Conservation (phyloP, 2,329 filamentous ascomycete genomes). For the Cadophora gregata region DNA sequence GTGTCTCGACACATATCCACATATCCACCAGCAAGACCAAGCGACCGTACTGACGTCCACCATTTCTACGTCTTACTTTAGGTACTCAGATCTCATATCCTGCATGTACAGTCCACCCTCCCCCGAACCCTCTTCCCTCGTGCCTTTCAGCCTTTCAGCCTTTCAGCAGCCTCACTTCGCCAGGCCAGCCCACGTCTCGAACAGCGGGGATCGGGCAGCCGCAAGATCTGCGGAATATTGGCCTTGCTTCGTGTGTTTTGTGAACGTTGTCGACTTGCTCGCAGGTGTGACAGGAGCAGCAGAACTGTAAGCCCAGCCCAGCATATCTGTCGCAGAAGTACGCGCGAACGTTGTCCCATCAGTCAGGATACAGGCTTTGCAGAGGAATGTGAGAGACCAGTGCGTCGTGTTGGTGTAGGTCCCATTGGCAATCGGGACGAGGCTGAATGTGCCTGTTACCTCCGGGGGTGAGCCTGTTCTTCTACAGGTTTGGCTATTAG, state of each 20-base stretch:
- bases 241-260: slow-evolving; percentile 26
- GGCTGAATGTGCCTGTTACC: slow-evolving; percentile 47
- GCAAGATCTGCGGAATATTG: slow-evolving; percentile 24
- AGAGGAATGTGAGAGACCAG: slow-evolving; percentile 60
- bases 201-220: slow-evolving; percentile 22
- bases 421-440: slow-evolving; percentile 55
- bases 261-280: slow-evolving; percentile 22
- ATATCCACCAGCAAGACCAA: background rate
- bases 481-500: slow-evolving; percentile 47
- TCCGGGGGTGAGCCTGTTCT: slow-evolving; percentile 40
- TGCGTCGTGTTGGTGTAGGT: slow-evolving; percentile 59
- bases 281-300: slow-evolving; percentile 24
- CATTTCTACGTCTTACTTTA: background rate
- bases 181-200: slow-evolving; percentile 26
- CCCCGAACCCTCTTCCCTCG: too few species aligned
- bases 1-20: background rate
- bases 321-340: slow-evolving; percentile 6
- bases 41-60: background rate
- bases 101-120: background rate
- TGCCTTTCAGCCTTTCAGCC: background rate
- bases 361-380: slow-evolving; percentile 50
- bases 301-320: slow-evolving; percentile 29
- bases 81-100: background rate
- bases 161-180: slow-evolving; percentile 1
- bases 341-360: slow-evolving; percentile 44